Percentiles rank a stretch among this genome's conserved stretches.
Conservation (phyloP, 202 grass and related monocot genomes). For the Setaria viridis region DNA sequence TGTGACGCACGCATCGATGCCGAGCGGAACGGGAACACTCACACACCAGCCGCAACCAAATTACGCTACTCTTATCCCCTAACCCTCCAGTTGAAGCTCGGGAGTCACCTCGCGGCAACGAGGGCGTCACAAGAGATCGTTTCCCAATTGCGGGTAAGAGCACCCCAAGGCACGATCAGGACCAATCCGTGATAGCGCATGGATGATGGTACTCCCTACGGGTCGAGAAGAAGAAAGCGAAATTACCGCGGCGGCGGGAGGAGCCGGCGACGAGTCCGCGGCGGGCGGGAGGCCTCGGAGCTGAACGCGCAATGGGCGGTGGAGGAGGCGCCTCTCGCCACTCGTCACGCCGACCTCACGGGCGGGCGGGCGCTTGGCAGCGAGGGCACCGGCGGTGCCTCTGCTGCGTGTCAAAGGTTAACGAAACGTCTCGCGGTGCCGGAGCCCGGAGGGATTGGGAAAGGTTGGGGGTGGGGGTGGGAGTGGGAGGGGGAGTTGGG, state of each 20-base stretch:
- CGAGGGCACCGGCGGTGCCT: slow-evolving; percentile 12
- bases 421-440: background rate
- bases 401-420: background rate
- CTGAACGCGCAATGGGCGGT: background rate
- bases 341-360: background rate
- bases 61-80: background rate
- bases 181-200: background rate
- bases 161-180: background rate
- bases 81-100: background rate
- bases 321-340: background rate
- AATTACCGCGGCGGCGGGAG: slow-evolving; percentile 36
- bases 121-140: background rate
- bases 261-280: background rate
- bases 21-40: background rate
- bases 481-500: background rate
- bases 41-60: background rate
- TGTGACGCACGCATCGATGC: background rate
- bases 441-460: slow-evolving; percentile 10
- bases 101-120: background rate
- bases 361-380: background rate
- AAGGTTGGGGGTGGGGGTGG: background rate
- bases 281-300: background rate
- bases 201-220: background rate
- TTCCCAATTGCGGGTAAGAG: slow-evolving; percentile 10
- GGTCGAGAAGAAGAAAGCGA: background rate